Conservation (phyloP, 31 red algal species). For the Odonthalia washingtoniensis region DNA sequence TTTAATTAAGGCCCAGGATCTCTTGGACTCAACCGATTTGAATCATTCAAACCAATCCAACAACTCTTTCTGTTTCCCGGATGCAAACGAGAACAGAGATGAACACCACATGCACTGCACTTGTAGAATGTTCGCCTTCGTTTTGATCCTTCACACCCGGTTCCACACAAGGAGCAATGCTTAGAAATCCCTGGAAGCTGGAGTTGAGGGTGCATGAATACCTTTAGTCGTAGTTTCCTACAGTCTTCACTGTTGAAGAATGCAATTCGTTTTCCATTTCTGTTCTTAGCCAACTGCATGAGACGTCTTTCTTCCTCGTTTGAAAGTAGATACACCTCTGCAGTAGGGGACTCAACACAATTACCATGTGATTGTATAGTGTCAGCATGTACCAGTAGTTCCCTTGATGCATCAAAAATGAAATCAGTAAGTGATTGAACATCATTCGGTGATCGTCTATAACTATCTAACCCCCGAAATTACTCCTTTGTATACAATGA, state of each 20-base stretch:
- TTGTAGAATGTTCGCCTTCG: not conserved
- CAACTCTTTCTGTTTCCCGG: not conserved
- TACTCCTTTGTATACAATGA: not conserved
- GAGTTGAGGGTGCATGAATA: not conserved
- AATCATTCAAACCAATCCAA: not conserved
- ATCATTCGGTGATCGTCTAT: not conserved
- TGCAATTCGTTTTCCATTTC: not conserved
- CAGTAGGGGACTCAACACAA: not conserved
- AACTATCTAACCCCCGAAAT: constrained; percentile 10
- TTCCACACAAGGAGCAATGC: not conserved
- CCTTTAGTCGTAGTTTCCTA: not conserved
- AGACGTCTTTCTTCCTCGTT: not conserved
- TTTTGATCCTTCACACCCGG: not conserved
- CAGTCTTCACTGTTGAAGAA: constrained; percentile 32
- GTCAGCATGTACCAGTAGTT: constrained; percentile 40
- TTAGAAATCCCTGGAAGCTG: not conserved
- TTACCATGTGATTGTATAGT: not conserved
- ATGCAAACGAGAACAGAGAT: not conserved
- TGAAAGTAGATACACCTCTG: too few relatives aligned
- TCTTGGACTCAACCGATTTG: too few relatives aligned
- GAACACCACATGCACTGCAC: too few relatives aligned
- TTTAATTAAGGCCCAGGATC: too few relatives aligned
- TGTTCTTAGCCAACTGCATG: not conserved
- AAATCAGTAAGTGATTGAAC: constrained; percentile 36
- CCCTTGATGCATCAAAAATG: constrained; percentile 36